Percentiles rank a stretch among this genome's conserved stretches.
These are phyloP conservation scores for Phytophthora pluvialis DNA, from an alignment of 352 stramenopile species.

Conservation along the genomic window DNA sequence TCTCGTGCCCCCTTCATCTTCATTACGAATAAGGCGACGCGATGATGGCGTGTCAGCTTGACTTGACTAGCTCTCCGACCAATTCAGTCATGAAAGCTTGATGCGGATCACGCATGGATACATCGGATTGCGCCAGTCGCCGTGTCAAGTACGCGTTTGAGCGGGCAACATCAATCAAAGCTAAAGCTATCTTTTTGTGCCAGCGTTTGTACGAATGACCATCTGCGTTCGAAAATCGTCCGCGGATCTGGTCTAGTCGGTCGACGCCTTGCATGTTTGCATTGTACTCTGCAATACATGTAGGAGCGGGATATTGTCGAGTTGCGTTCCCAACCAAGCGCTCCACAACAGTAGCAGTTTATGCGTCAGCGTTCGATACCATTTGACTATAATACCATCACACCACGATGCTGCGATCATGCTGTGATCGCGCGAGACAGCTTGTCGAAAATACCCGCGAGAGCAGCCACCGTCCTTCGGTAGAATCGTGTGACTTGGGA, in stretches of 20 bases:
- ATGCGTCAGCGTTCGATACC: neutral
- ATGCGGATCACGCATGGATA: neutral
- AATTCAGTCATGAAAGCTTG: neutral
- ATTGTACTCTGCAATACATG: neutral
- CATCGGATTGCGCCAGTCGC: neutral
- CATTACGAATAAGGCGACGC: neutral
- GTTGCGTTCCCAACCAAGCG: neutral
- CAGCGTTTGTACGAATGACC: neutral
- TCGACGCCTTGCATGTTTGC: constrained; percentile 1
- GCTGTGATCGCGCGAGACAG: neutral
- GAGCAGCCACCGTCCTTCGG: neutral
- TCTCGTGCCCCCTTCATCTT: neutral
- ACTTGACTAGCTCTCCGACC: neutral
- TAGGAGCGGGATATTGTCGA: neutral
- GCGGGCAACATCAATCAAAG: neutral
- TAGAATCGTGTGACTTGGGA: neutral
- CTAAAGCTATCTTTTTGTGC: neutral
- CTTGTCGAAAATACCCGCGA: neutral
- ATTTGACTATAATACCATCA: neutral
- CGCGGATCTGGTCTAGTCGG: neutral
- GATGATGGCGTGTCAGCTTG: neutral
- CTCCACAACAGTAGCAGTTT: neutral
- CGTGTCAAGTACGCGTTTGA: neutral
- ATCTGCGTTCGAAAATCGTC: neutral
- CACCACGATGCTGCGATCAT: neutral